These are phyloP conservation scores for Eimeria zaria DNA, from an alignment of 169 alveolate genomes.

Conservation along the genomic window DNA sequence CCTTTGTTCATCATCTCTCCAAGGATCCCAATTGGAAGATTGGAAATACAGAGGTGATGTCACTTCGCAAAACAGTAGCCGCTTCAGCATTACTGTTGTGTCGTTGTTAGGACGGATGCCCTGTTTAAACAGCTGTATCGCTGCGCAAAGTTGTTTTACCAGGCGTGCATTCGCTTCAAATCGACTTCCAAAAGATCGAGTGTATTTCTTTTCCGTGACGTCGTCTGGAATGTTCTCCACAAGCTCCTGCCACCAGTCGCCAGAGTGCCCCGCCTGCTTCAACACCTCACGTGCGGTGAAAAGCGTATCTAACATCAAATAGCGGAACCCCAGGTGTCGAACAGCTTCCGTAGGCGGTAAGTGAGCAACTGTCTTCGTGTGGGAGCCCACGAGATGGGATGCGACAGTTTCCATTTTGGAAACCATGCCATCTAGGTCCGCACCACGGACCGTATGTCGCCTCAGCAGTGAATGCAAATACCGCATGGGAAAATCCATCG, in stretches of 20 bases:
- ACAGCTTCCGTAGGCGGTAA: neutral
- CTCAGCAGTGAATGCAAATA: neutral
- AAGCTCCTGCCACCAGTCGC: constrained; percentile 3
- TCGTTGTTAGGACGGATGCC: neutral
- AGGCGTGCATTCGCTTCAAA: neutral
- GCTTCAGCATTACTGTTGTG: neutral
- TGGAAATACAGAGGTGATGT: neutral
- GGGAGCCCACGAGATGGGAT: neutral
- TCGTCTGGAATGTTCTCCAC: neutral
- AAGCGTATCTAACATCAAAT: neutral
- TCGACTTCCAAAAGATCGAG: neutral
- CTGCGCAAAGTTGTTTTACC: neutral
- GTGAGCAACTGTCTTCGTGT: neutral
- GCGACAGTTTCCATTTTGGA: neutral
- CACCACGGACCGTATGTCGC: neutral
- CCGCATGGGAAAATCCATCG: neutral
- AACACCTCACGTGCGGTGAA: neutral
- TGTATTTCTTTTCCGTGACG: neutral
- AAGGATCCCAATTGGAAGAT: neutral
- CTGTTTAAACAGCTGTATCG: neutral
- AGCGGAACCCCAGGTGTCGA: neutral
- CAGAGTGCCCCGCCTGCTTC: neutral
- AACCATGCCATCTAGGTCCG: neutral
- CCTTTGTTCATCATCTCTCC: neutral
- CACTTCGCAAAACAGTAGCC: neutral